These are phyloP conservation scores for Psidium guajava DNA, from an alignment of 345 rosid genomes.

Conservation along the genomic window DNA sequence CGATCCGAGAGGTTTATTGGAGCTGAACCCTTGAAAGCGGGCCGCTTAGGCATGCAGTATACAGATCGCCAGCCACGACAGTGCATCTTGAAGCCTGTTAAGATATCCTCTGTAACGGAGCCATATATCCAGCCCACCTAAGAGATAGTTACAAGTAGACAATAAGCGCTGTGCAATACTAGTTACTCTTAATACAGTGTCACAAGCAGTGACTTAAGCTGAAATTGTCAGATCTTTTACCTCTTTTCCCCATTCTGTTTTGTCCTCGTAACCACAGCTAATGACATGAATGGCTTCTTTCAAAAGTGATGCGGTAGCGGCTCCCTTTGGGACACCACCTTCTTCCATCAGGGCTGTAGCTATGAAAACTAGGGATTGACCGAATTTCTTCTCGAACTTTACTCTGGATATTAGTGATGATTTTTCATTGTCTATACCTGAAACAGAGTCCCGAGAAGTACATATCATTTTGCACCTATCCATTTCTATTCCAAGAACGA, in stretches of 20 bases:
- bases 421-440: conserved; percentile 39
- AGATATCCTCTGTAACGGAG: conserved; percentile 68
- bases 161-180: not conserved
- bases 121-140: conserved; percentile 78
- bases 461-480: not conserved
- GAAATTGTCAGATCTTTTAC: conserved; percentile 7
- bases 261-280: conserved; percentile 65
- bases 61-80: conserved; percentile 74
- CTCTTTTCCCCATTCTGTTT: conserved; percentile 69
- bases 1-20: conserved; percentile 73
- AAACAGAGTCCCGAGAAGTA: not conserved
- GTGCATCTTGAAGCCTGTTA: conserved; percentile 78
- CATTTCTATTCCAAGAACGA: not conserved
- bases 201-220: not conserved
- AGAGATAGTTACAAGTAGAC: not conserved
- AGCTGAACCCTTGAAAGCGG: conserved; percentile 69
- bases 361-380: conserved; percentile 42
- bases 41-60: conserved; percentile 47
- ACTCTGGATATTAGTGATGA: conserved; percentile 25
- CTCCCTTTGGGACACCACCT: conserved; percentile 41
- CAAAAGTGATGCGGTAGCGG: conserved; percentile 42
- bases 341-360: conserved; percentile 39
- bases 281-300: conserved; percentile 68
- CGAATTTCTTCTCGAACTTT: conserved; percentile 57
- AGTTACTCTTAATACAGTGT: not conserved